Evolutionary conservation across 768 basidiomycete genomes (phyloP).

Genomic region (Pulveroboletus frians): DNA sequence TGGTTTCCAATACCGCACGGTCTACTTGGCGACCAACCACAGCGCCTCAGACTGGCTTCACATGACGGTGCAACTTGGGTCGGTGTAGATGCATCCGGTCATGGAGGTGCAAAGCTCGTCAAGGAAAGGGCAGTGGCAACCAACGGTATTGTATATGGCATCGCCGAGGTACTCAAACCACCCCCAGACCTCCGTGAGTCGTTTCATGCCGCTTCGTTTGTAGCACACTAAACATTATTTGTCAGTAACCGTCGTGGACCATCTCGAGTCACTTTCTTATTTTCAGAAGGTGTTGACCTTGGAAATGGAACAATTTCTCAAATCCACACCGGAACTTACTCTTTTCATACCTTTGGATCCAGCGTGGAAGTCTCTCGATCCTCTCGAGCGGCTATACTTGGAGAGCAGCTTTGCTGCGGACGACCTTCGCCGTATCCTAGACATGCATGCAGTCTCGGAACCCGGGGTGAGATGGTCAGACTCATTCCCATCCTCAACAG

Average conservation of each 20-base stretch:
- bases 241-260: constrained; percentile 56
- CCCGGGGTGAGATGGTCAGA: constrained; percentile 63
- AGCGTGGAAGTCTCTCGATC: constrained; percentile 77
- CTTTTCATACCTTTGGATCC: constrained; percentile 83
- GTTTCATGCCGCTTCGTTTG: neutral
- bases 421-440: constrained; percentile 72
- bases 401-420: constrained; percentile 82
- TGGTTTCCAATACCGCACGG: constrained; percentile 86
- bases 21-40: constrained; percentile 73
- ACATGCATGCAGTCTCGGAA: constrained; percentile 66
- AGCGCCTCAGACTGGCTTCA: constrained; percentile 64
- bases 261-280: constrained; percentile 62
- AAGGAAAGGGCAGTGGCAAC: constrained; percentile 52
- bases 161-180: constrained; percentile 66
- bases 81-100: constrained; percentile 74
- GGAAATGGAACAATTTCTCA: constrained; percentile 52
- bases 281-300: constrained; percentile 67
- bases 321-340: constrained; percentile 68
- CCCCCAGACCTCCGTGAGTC: constrained; percentile 70
- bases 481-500: constrained; percentile 46
- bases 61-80: constrained; percentile 48
- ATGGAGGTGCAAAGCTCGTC: constrained; percentile 64
- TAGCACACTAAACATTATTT: neutral
- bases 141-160: constrained; percentile 77
- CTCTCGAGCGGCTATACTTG: constrained; percentile 79